These are phyloP conservation scores for Falciphora oryzae DNA, from an alignment of 2,329 filamentous ascomycete species.

Conservation along the genomic window DNA sequence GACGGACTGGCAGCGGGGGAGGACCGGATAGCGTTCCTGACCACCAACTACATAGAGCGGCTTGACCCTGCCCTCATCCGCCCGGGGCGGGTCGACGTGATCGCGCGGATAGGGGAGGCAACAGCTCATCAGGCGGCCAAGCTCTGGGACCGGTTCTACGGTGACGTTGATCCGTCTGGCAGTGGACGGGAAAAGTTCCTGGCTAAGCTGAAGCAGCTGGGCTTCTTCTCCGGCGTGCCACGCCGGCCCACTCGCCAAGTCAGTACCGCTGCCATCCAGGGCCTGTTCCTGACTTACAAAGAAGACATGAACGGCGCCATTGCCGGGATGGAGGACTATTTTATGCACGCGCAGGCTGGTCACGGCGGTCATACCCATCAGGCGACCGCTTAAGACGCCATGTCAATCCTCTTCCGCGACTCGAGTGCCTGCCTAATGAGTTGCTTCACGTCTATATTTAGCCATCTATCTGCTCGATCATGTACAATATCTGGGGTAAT, in stretches of 20 bases:
- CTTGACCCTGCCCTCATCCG: constrained; percentile 85
- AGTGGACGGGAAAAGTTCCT: constrained; percentile 64
- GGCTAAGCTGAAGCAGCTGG: constrained; percentile 59
- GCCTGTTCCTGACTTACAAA: constrained; percentile 93
- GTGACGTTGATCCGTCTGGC: constrained; percentile 65
- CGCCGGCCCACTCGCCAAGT: constrained; percentile 42
- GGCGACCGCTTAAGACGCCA: neutral
- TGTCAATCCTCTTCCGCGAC: neutral
- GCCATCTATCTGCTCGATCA: neutral
- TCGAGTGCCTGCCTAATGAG: neutral
- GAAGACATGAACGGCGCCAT: constrained; percentile 84
- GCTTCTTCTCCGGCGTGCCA: constrained; percentile 54
- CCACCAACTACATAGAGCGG: constrained; percentile 88
- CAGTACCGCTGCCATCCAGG: constrained; percentile 89
- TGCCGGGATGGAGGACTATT: constrained; percentile 30
- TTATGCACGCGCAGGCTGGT: constrained; percentile 3
- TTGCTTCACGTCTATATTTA: neutral
- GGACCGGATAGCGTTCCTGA: constrained; percentile 88
- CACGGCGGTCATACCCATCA: neutral
- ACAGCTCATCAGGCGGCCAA: constrained; percentile 75
- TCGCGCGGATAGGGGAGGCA: constrained; percentile 81
- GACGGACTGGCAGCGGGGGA: constrained; percentile 94
- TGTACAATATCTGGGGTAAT: too few species aligned
- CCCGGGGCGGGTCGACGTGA: constrained; percentile 91
- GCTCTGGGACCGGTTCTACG: constrained; percentile 96